These are phyloP conservation scores for Fusarium chlamydosporum DNA, from an alignment of 2,329 filamentous ascomycete species.

Conservation along the genomic window DNA sequence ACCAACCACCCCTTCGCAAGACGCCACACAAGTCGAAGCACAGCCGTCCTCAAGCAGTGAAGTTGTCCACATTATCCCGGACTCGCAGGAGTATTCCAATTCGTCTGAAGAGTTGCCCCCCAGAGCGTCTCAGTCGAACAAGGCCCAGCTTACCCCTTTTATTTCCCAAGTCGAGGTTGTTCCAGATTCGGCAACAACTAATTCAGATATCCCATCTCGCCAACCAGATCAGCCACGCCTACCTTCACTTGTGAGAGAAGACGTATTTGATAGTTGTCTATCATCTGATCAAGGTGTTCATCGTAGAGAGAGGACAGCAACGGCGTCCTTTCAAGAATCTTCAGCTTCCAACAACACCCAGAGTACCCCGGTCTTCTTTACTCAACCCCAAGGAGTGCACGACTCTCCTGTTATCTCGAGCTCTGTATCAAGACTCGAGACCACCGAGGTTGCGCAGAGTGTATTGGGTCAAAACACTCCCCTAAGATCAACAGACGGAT, in stretches of 20 bases:
- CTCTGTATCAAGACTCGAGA: neutral
- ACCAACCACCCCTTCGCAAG: neutral
- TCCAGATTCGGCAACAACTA: conserved; percentile 27
- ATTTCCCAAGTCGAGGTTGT: conserved; percentile 28
- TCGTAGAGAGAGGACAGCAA: neutral
- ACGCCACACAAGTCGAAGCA: neutral
- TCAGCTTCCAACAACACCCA: conserved; percentile 1
- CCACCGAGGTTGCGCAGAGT: neutral
- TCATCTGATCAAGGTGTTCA: conserved; percentile 3
- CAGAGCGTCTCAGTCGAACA: conserved; percentile 1
- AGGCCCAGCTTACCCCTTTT: conserved; percentile 10
- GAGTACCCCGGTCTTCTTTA: conserved; percentile 33
- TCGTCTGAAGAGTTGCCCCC: conserved; percentile 18
- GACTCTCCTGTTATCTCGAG: conserved; percentile 12
- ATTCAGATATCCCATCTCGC: conserved; percentile 49
- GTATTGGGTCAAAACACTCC: neutral
- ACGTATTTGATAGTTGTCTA: conserved; percentile 8
- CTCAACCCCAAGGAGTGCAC: conserved; percentile 39
- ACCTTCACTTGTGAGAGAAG: conserved; percentile 4
- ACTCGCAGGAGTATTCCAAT: conserved; percentile 43
- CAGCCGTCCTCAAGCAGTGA: conserved; percentile 17
- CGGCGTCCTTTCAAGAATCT: neutral
- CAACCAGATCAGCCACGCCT: conserved; percentile 44
- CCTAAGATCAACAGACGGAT: neutral
- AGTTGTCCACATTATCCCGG: conserved; percentile 36